These are phyloP conservation scores for Teratosphaeria zuluensis DNA, from an alignment of 2,329 filamentous ascomycete species.

Conservation along the genomic window DNA sequence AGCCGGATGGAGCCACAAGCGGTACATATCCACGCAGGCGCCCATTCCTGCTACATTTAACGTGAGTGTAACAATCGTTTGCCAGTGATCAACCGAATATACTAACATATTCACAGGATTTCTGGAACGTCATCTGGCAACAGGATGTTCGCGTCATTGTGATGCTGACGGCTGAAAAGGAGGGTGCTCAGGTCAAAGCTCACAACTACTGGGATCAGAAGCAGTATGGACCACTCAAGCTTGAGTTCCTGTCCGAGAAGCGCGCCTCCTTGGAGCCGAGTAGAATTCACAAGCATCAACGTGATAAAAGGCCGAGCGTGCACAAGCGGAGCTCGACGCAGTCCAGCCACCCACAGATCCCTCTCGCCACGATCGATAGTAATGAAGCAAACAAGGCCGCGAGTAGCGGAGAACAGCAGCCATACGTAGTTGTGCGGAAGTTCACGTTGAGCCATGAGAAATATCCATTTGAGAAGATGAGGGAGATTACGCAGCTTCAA, in stretches of 20 bases:
- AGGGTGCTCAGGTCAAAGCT: slow-evolving; percentile 89
- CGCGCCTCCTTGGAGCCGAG: slow-evolving; percentile 63
- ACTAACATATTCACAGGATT: slow-evolving; percentile 53
- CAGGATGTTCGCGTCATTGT: slow-evolving; percentile 91
- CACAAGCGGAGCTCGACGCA: slow-evolving; percentile 27
- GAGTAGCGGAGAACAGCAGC: slow-evolving; percentile 41
- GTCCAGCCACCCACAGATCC: slow-evolving; percentile 22
- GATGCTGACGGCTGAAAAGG: slow-evolving; percentile 89
- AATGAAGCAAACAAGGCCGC: slow-evolving; percentile 12
- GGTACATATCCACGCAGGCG: slow-evolving; percentile 91
- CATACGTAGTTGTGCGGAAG: slow-evolving; percentile 75
- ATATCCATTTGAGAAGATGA: slow-evolving; percentile 73
- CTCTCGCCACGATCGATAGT: slow-evolving; percentile 17
- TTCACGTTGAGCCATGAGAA: slow-evolving; percentile 70
- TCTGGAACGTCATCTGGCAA: slow-evolving; percentile 97
- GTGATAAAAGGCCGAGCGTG: slow-evolving; percentile 26
- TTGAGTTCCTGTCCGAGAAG: slow-evolving; percentile 72
- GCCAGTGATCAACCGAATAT: not conserved
- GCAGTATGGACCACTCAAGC: slow-evolving; percentile 66
- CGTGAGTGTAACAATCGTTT: slow-evolving; percentile 42
- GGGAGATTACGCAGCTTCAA: slow-evolving; percentile 89
- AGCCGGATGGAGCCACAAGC: slow-evolving; percentile 72
- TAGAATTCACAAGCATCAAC: slow-evolving; percentile 39
- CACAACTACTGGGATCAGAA: slow-evolving; percentile 83
- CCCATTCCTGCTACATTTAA: slow-evolving; percentile 87